phyloP scores from a whole-genome alignment of 352 stramenopile genomes.

The Pythium sp. region DNA sequence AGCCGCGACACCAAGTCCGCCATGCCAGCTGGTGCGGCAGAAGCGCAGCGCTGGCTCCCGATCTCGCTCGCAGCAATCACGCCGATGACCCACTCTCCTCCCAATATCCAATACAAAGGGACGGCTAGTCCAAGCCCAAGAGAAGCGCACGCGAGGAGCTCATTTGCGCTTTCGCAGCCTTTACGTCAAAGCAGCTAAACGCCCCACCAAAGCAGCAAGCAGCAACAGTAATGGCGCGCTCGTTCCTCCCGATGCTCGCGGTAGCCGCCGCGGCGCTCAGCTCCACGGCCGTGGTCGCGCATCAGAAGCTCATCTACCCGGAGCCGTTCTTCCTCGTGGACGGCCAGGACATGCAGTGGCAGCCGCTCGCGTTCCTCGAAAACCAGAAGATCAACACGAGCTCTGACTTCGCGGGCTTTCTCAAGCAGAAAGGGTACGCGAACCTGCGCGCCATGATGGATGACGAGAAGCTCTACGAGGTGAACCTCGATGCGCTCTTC shows the following conservation, averaged over 20 bases:
- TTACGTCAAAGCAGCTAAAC: background rate
- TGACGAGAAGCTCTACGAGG: slow-evolving; percentile 45
- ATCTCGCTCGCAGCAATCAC: background rate
- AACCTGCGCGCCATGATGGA: slow-evolving; percentile 53
- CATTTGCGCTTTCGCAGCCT: slow-evolving; percentile 1
- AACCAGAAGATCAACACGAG: slow-evolving; percentile 48
- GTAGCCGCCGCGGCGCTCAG: slow-evolving; percentile 7
- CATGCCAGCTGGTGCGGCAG: background rate
- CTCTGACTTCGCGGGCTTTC: slow-evolving; percentile 40
- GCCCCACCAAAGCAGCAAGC: background rate
- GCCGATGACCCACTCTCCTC: background rate
- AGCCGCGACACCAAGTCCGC: too few species aligned
- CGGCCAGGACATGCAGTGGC: slow-evolving; percentile 22
- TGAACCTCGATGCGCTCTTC: slow-evolving; percentile 48
- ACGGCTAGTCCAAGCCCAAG: background rate
- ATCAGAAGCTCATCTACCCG: slow-evolving; percentile 43
- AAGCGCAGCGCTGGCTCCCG: background rate
- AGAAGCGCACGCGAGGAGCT: background rate
- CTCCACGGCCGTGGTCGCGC: slow-evolving; percentile 18
- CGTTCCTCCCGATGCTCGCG: slow-evolving; percentile 2
- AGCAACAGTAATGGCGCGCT: background rate
- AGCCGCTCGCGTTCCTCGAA: slow-evolving; percentile 47
- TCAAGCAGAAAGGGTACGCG: slow-evolving; percentile 36
- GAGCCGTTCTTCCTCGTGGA: slow-evolving; percentile 58
- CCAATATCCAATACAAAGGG: background rate